These are phyloP conservation scores for Candida glaebosa DNA, from an alignment of 805 yeast species.

Conservation along the genomic window DNA sequence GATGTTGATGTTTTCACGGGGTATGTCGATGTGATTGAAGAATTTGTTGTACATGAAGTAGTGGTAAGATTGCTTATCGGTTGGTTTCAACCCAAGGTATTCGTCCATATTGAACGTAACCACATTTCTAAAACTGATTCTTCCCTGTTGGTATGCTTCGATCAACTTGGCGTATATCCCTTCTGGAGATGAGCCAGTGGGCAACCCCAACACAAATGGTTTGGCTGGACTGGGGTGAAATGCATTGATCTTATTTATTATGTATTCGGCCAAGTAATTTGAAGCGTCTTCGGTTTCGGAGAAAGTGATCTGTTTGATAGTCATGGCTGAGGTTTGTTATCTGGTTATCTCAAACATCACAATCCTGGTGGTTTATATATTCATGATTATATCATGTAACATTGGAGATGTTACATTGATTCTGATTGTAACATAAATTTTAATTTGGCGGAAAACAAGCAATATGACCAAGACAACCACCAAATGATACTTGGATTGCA, in stretches of 20 bases:
- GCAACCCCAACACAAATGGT: slow-evolving; percentile 56
- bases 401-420: background rate
- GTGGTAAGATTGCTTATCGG: slow-evolving; percentile 50
- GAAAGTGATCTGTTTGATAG: slow-evolving; percentile 33
- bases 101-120: slow-evolving; percentile 64
- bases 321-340: background rate
- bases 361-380: background rate
- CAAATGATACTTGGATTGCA: background rate
- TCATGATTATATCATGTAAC: background rate
- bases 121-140: slow-evolving; percentile 47
- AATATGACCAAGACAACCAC: too few relatives aligned
- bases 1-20: slow-evolving; percentile 49
- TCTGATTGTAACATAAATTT: background rate
- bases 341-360: background rate
- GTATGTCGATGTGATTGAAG: slow-evolving; percentile 54
- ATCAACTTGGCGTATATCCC: slow-evolving; percentile 48
- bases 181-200: slow-evolving; percentile 62
- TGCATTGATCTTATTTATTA: slow-evolving; percentile 39
- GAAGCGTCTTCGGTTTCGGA: slow-evolving; percentile 40
- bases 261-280: slow-evolving; percentile 42
- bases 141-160: slow-evolving; percentile 38
- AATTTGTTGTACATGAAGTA: slow-evolving; percentile 56
- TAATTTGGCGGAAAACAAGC: too few relatives aligned
- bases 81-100: slow-evolving; percentile 47
- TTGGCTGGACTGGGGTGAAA: slow-evolving; percentile 42